Evolutionary conservation across 768 basidiomycete genomes (phyloP).

Genomic region (Termitomyces eurrhizus): DNA sequence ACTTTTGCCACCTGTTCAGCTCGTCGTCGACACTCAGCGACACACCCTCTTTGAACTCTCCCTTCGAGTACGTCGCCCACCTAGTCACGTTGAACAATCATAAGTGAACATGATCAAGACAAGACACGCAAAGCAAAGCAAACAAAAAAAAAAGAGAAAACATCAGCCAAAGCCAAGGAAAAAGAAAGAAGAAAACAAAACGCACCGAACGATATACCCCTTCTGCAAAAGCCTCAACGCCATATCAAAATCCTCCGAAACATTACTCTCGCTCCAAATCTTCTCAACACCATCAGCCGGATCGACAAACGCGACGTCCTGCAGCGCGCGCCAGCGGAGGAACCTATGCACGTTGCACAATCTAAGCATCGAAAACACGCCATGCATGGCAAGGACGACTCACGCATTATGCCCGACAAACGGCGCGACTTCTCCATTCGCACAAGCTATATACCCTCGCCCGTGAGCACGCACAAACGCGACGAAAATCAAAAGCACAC

Average conservation of each 20-base stretch:
- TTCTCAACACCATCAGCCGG: conserved; percentile 60
- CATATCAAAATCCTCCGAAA: conserved; percentile 84
- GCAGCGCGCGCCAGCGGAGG: conserved; percentile 80
- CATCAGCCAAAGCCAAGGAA: too few relatives aligned
- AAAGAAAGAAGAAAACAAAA: background rate
- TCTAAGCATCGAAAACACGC: too few relatives aligned
- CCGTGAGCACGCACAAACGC: too few relatives aligned
- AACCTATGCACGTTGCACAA: conserved; percentile 33
- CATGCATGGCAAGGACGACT: background rate
- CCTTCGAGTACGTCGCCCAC: conserved; percentile 83
- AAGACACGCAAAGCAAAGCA: too few relatives aligned
- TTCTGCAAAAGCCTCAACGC: conserved; percentile 56
- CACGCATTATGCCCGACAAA: conserved; percentile 83
- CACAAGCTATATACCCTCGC: conserved; percentile 43
- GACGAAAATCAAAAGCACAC: too few relatives aligned
- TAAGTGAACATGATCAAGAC: too few relatives aligned
- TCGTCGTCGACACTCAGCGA: conserved; percentile 87
- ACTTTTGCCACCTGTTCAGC: conserved; percentile 73
- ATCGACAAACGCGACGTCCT: conserved; percentile 77
- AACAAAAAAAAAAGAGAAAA: too few relatives aligned
- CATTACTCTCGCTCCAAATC: conserved; percentile 76
- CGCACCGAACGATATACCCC: conserved; percentile 64
- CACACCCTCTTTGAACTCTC: conserved; percentile 89
- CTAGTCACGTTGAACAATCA: conserved; percentile 21
- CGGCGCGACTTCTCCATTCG: conserved; percentile 78